Base-by-base conservation (phyloP, 1,284 basidiomycete genomes). In the Melampsora larici-populina region DNA sequence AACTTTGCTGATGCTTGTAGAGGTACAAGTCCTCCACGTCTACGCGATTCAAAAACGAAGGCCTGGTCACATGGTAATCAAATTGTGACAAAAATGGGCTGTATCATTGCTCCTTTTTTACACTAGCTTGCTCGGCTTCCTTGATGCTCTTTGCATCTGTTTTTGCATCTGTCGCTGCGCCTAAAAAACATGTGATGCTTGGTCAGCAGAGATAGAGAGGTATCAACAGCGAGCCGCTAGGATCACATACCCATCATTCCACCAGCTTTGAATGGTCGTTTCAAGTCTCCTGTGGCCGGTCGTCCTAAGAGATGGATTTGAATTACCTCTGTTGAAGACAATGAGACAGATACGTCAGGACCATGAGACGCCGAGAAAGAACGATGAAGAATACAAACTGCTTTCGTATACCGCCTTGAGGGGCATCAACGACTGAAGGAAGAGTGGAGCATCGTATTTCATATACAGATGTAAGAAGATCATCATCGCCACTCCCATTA, bases 371-470 rank as follows among this genome's bases (percentile, higher is more conserved):
- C 33, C 33, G 58, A 36, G 6, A 33, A 55, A 60, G 8, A 26
- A 66, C n/a, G 36, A 1, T 24, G 33, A 65, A 55, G 49, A 46
- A 65, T 6, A 24, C 67, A 48, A 21, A 77, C 74, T 94, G 79
- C 92, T 90, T 82, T 96, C 94, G 84, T 91, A 92, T 63, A 94
- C 84, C 66, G 87, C 88, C 86, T 97, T 96, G 82, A 96, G 79
- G 26, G 91, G 92, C 92, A 95, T 94, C 81, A 96, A 87, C 43
- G 88, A 88, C 84, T 96, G 93, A 79, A 96, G 90, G 86, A 96
- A 95, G 79, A 95, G 88, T 13, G 93, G 94, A 82, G 94, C 93
- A 15, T 92, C 94, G 87, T 91, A 95, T 82, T 91, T 89, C 80
- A 85, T 82, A 55, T 79, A 79, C 66, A 80, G 77, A 73, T 80